Evolutionary conservation across 192 early-diverging fungal genomes (phyloP).

Genomic region (Allomyces macrogynus): DNA sequence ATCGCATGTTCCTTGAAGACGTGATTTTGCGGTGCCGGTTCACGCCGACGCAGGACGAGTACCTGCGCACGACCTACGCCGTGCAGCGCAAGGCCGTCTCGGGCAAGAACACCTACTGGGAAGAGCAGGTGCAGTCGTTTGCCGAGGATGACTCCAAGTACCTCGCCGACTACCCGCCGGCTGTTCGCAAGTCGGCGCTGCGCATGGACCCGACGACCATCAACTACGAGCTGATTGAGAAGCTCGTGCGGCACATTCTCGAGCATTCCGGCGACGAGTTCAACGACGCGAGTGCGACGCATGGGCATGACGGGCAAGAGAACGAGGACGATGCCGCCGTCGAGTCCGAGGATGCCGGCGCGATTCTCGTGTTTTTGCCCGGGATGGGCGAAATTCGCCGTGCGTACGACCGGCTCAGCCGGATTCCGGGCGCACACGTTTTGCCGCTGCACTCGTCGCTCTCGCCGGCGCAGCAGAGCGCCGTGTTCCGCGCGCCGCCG

Average conservation of each 20-base stretch:
- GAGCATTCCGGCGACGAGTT: slow-evolving; percentile 1
- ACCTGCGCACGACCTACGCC: slow-evolving; percentile 1
- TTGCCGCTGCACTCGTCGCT: slow-evolving; percentile 40
- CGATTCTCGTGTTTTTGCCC: slow-evolving; percentile 51
- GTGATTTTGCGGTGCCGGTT: slow-evolving; percentile 28
- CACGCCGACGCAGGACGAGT: slow-evolving; percentile 5
- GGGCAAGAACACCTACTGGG: slow-evolving; percentile 3
- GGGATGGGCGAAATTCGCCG: slow-evolving; percentile 48
- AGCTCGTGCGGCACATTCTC: slow-evolving; percentile 17
- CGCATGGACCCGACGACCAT: slow-evolving; percentile 27
- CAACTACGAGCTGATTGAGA: slow-evolving; percentile 33
- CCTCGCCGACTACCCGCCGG: slow-evolving; percentile 12
- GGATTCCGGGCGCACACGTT: slow-evolving; percentile 12
- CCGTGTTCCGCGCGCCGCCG: slow-evolving; percentile 35
- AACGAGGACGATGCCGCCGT: neutral
- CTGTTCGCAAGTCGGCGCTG: slow-evolving; percentile 19
- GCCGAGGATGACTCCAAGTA: slow-evolving; percentile 12
- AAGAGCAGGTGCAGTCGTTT: slow-evolving; percentile 14
- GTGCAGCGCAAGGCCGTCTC: slow-evolving; percentile 12
- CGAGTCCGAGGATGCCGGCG: slow-evolving; percentile 16
- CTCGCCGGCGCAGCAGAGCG: slow-evolving; percentile 42
- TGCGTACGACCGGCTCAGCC: slow-evolving; percentile 27
- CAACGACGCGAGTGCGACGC: slow-evolving; percentile 2
- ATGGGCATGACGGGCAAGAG: slow-evolving; percentile 1
- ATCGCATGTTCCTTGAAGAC: slow-evolving; percentile 40